A percentile compares a stretch with the other conserved stretches of the same genome.
phyloP scores from a whole-genome alignment of 2,329 filamentous ascomycete genomes.

The Whalleya microplaca region DNA sequence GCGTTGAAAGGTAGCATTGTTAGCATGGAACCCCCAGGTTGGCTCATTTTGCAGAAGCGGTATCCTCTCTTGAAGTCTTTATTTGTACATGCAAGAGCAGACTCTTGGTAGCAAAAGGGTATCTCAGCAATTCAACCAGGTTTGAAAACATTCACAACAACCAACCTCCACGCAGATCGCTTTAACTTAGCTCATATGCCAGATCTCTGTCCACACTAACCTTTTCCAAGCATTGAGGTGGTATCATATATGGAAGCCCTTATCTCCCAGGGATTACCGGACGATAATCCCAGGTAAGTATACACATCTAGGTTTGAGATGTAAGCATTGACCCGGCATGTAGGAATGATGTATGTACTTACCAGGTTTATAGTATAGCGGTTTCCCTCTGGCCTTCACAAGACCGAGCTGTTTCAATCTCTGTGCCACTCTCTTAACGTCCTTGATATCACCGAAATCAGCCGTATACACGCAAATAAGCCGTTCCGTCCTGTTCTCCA shows the following conservation, averaged over 20 bases:
- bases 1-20: slow-evolving; percentile 20
- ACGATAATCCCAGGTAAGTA: slow-evolving; percentile 66
- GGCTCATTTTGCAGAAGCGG: slow-evolving; percentile 6
- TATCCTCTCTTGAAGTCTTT: slow-evolving; percentile 8
- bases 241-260: slow-evolving; percentile 62
- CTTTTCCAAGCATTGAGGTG: slow-evolving; percentile 41
- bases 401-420: slow-evolving; percentile 66
- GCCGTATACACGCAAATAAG: slow-evolving; percentile 79
- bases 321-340: neutral
- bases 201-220: slow-evolving; percentile 16
- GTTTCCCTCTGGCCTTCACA: slow-evolving; percentile 48
- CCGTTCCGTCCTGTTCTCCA: slow-evolving; percentile 48
- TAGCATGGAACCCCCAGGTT: slow-evolving; percentile 15
- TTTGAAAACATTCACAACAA: neutral
- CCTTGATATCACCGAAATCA: slow-evolving; percentile 70
- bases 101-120: slow-evolving; percentile 19
- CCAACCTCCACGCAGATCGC: neutral
- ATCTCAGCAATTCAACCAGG: slow-evolving; percentile 13
- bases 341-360: slow-evolving; percentile 36
- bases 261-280: slow-evolving; percentile 64
- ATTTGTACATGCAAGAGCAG: slow-evolving; percentile 10
- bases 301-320: slow-evolving; percentile 59
- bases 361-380: slow-evolving; percentile 81
- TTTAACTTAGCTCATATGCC: neutral
- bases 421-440: slow-evolving; percentile 70